Conservation (phyloP, 2,329 filamentous ascomycete species). For the Pyricularia sp. region DNA sequence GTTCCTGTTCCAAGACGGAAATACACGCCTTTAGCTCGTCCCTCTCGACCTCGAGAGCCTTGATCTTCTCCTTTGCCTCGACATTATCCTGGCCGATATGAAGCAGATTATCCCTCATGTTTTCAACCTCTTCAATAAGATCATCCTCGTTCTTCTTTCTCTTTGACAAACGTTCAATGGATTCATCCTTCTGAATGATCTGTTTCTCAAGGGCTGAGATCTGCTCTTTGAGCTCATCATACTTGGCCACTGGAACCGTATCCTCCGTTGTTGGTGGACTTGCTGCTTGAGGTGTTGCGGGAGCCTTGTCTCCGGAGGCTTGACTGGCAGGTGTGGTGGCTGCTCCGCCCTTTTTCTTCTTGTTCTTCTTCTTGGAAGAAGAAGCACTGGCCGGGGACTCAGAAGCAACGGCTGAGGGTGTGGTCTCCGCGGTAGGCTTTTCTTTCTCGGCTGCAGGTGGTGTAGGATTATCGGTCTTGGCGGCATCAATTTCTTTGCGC, state of each 20-base stretch:
- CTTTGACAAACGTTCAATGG: slow-evolving; percentile 61
- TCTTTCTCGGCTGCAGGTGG: neutral
- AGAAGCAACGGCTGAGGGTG: slow-evolving; percentile 9
- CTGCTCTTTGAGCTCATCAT: slow-evolving; percentile 34
- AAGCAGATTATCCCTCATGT: slow-evolving; percentile 69
- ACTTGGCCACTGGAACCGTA: slow-evolving; percentile 1
- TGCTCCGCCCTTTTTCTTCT: slow-evolving; percentile 69
- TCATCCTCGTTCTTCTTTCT: slow-evolving; percentile 70
- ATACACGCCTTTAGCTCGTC: slow-evolving; percentile 54
- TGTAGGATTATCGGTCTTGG: neutral
- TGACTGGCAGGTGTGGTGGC: slow-evolving; percentile 9
- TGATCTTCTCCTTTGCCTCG: slow-evolving; percentile 67
- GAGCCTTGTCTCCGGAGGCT: neutral
- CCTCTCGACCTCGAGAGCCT: slow-evolving; percentile 64
- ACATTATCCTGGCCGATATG: slow-evolving; percentile 77
- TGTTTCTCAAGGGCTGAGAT: slow-evolving; percentile 41
- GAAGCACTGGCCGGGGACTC: slow-evolving; percentile 15
- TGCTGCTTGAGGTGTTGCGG: neutral
- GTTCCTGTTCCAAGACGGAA: slow-evolving; percentile 59
- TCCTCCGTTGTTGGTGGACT: neutral
- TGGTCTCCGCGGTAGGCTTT: neutral
- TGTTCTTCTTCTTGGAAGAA: slow-evolving; percentile 56
- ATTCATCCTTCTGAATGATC: slow-evolving; percentile 56
- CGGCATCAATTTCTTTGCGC: neutral
- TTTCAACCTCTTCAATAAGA: slow-evolving; percentile 77